A percentile compares a stretch with the other conserved stretches of the same genome.
Conservation (phyloP, 495 filamentous ascomycete species). For the Stereocaulon alpinum region DNA sequence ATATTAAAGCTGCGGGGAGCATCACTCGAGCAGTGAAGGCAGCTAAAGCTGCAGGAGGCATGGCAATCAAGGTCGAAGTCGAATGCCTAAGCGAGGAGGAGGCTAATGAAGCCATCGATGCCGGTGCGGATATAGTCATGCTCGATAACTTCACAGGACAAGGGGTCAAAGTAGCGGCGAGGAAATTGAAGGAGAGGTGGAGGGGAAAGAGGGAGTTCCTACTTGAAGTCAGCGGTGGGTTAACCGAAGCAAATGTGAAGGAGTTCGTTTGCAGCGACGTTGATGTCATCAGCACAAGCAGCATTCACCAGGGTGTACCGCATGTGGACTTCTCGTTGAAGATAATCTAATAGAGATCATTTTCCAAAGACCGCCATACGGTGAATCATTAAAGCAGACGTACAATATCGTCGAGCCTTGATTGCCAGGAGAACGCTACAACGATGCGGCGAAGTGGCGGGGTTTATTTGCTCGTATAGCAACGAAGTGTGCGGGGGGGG, state of each 20-base stretch:
- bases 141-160: conserved; percentile 84
- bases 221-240: conserved; percentile 83
- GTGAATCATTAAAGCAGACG: no score
- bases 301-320: conserved; percentile 87
- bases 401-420: no score
- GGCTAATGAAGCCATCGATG: conserved; percentile 79
- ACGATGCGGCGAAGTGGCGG: no score
- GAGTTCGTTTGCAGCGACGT: conserved; percentile 77
- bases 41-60: conserved; percentile 76
- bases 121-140: conserved; percentile 94
- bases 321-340: conserved; percentile 96
- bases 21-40: conserved; percentile 76
- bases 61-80: conserved; percentile 89
- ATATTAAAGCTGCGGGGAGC: conserved; percentile 74
- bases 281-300: conserved; percentile 90
- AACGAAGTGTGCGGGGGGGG: no score
- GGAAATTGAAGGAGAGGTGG: conserved; percentile 54
- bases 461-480: no score
- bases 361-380: not conserved
- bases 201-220: conserved; percentile 44
- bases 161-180: conserved; percentile 60
- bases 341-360: conserved; percentile 36
- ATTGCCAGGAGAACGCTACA: no score
- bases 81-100: conserved; percentile 81
- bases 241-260: conserved; percentile 76